These are phyloP conservation scores for Trichomonascus vanleenenianus DNA, from an alignment of 805 yeast genomes.

Conservation along the genomic window DNA sequence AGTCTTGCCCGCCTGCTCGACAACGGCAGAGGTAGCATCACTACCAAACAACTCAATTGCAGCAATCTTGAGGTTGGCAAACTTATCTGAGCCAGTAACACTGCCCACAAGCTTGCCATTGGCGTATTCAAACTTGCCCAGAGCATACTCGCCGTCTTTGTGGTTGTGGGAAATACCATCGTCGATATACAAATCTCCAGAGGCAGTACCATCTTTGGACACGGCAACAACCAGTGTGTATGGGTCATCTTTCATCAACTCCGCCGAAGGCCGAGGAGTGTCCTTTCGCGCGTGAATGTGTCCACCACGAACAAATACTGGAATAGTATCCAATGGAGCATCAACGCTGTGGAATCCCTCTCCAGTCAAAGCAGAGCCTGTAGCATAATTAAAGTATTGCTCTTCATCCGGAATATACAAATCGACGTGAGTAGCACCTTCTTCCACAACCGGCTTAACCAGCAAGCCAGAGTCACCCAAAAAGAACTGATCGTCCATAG, in stretches of 20 bases:
- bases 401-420: conserved; percentile 40
- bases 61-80: neutral
- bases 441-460: conserved; percentile 71
- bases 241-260: conserved; percentile 70
- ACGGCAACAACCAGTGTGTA: conserved; percentile 62
- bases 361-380: conserved; percentile 24
- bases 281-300: conserved; percentile 58
- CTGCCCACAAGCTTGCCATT: neutral
- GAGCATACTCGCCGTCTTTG: conserved; percentile 38
- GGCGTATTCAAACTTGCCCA: neutral
- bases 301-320: conserved; percentile 78
- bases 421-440: conserved; percentile 35
- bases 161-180: conserved; percentile 72
- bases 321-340: conserved; percentile 53
- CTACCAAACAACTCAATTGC: neutral
- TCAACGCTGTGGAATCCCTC: conserved; percentile 34
- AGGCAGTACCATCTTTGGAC: conserved; percentile 40
- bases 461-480: conserved; percentile 66
- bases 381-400: conserved; percentile 30
- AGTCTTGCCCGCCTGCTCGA: neutral
- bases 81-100: neutral
- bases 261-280: conserved; percentile 72
- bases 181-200: conserved; percentile 61
- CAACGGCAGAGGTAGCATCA: neutral
- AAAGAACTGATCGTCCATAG: conserved; percentile 76